Percentiles rank a stretch among this genome's conserved stretches.
Conservation (phyloP, 805 yeast genomes). For the Yarrowia porcina region DNA sequence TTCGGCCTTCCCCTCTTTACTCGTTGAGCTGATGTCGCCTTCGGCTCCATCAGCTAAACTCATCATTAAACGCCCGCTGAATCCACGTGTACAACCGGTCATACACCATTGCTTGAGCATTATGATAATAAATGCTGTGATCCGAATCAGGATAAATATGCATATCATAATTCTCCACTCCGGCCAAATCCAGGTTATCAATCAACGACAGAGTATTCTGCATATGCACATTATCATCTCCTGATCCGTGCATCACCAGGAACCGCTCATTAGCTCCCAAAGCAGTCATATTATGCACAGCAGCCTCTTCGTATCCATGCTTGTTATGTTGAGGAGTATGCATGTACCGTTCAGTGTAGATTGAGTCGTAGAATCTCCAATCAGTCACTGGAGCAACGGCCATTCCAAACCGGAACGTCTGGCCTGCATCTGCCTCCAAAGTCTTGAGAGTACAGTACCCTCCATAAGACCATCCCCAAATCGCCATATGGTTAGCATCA, state of each 20-base stretch:
- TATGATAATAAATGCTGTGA: constrained; percentile 75
- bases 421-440: constrained; percentile 72
- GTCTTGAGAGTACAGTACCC: constrained; percentile 91
- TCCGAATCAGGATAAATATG: constrained; percentile 91
- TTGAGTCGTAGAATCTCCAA: constrained; percentile 87
- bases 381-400: constrained; percentile 98
- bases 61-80: constrained; percentile 37
- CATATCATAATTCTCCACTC: constrained; percentile 85
- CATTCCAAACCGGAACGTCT: constrained; percentile 80
- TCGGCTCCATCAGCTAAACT: constrained; percentile 29
- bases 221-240: constrained; percentile 96
- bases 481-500: constrained; percentile 64
- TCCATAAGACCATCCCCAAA: constrained; percentile 99
- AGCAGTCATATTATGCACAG: constrained; percentile 54
- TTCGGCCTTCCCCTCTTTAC: too few relatives aligned
- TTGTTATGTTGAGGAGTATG: constrained; percentile 69
- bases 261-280: constrained; percentile 63
- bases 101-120: constrained; percentile 71
- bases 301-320: constrained; percentile 55
- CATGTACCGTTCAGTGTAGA: constrained; percentile 95
- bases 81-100: constrained; percentile 72
- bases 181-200: constrained; percentile 67
- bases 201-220: constrained; percentile 79
- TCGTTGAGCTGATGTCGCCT: too few relatives aligned
- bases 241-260: constrained; percentile 90